Base-by-base conservation (phyloP, 768 basidiomycete species). In the Asterophora parasitica region DNA sequence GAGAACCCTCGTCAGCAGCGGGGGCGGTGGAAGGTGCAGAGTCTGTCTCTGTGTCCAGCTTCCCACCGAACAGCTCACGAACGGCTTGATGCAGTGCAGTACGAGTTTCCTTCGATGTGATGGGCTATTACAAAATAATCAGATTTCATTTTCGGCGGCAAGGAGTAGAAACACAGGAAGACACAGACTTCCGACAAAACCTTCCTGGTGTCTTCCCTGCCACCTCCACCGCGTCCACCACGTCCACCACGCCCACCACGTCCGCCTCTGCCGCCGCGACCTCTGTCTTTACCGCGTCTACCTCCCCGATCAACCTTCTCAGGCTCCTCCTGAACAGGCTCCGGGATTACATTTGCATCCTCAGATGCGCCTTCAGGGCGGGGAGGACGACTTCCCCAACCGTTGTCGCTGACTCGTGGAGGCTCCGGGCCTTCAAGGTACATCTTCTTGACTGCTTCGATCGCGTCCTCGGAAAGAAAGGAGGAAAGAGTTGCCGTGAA, bases 1-100 rank as follows among this genome's bases (percentile, higher is more conserved):
- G 74, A 28, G 82, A 80, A n/a, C 88, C 88, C 39, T 82, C 82
- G 26, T 83, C 87, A 10, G 70, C 64, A 11, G 65, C 61, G 32
- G 73, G 65, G 32, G 72, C 59, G 3, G 23, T 23, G 23, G 23
- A 23, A 34, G 72, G 61, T 15, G 69, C 66, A 23, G 23, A 3
- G 53, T 88, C 85, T 1, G 89, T 87, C 61, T 91, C 86, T 23
- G 82, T 89, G 44, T 94, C 88, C 43, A 98, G 75, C 57, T 88
- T 88, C 23, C 92, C 91, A 3, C 63, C 71, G 64, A 98, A 97
- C 13, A 89, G 63, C 54, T 85, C 81, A 49, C 96, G 81, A 41
- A 99, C 72, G 11, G 73, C 67, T 64, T 88, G 76, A 63, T 99
- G 96, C 51, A 97, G 76, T 2, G 79, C 79, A 2, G 90, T 91